These are phyloP conservation scores for Lathyrus sativus DNA, from an alignment of 306 rosid species.

Conservation along the genomic window DNA sequence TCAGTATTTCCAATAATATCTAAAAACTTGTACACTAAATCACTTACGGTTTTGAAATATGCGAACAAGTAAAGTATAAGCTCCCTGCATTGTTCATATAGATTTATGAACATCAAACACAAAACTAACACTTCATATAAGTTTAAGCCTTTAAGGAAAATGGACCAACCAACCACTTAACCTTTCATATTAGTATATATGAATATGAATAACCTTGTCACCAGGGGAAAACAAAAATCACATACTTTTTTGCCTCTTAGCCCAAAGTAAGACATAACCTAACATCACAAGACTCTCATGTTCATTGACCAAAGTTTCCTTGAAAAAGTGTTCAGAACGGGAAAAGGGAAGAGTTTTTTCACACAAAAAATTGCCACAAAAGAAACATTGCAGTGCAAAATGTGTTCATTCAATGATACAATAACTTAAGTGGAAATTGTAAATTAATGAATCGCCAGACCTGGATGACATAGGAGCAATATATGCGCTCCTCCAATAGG, in stretches of 20 bases:
- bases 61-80: background rate
- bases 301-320: background rate
- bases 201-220: background rate
- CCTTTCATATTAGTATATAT: background rate
- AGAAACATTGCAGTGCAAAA: constrained; percentile 12
- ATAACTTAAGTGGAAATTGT: constrained; percentile 32
- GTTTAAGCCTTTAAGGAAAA: constrained; percentile 18
- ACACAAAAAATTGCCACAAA: background rate
- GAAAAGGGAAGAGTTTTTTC: background rate
- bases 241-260: background rate
- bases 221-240: background rate
- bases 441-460: constrained; percentile 48
- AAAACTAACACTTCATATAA: background rate
- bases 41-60: background rate
- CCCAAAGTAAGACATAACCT: background rate
- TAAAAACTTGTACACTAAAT: constrained; percentile 2
- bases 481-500: constrained; percentile 87
- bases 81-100: constrained; percentile 13
- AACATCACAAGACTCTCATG: background rate
- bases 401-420: background rate
- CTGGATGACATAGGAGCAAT: constrained; percentile 94
- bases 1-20: constrained; percentile 4
- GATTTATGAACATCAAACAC: background rate
- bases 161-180: background rate
- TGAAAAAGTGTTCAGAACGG: too few relatives aligned